These are phyloP conservation scores for Yamadazyma scolyti DNA, from an alignment of 805 yeast genomes.

Conservation along the genomic window DNA sequence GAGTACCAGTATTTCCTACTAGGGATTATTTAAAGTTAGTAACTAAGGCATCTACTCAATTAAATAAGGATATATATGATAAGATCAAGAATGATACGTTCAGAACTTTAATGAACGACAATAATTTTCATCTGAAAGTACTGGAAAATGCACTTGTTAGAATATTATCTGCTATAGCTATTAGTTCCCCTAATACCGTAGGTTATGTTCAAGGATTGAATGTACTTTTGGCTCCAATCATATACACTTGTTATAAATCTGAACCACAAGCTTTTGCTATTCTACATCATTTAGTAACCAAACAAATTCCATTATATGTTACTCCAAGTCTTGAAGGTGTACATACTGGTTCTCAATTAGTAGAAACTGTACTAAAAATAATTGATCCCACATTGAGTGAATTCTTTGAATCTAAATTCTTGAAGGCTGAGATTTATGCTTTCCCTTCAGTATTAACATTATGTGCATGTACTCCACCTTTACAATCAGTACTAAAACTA, in stretches of 20 bases:
- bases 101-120: constrained; percentile 76
- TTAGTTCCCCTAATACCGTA: constrained; percentile 29
- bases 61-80: constrained; percentile 47
- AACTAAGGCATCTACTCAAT: constrained; percentile 44
- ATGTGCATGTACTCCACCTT: constrained; percentile 85
- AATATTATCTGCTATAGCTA: constrained; percentile 69
- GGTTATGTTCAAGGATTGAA: constrained; percentile 92
- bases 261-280: constrained; percentile 85
- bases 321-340: constrained; percentile 78
- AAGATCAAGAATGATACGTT: constrained; percentile 86
- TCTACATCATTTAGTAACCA: constrained; percentile 57
- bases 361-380: constrained; percentile 67
- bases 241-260: constrained; percentile 62
- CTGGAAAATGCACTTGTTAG: constrained; percentile 67
- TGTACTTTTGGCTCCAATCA: constrained; percentile 78
- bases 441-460: constrained; percentile 79
- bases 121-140: constrained; percentile 58
- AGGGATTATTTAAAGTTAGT: constrained; percentile 49
- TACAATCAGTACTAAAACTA: constrained; percentile 65
- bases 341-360: constrained; percentile 66
- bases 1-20: constrained; percentile 58
- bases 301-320: constrained; percentile 73
- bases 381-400: constrained; percentile 71
- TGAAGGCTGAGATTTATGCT: constrained; percentile 84
- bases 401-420: constrained; percentile 55